Evolutionary conservation across 805 yeast species (phyloP).

Genomic region (Metschnikowia lachancei): DNA sequence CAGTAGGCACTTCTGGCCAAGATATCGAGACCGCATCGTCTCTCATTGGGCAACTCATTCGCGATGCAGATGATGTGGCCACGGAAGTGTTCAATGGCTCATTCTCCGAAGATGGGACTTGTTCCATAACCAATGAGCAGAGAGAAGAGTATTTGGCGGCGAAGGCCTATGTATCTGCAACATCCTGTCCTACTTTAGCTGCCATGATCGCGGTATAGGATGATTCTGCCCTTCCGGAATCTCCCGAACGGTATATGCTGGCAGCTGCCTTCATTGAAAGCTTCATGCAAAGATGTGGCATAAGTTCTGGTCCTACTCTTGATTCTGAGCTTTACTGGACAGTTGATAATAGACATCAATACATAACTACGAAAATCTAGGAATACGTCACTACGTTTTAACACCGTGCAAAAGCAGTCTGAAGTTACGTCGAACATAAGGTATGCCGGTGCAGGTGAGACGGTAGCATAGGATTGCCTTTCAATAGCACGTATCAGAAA

Average conservation of each 20-base stretch:
- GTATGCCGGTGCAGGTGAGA: too few relatives aligned
- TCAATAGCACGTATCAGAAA: too few relatives aligned
- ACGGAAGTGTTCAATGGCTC: conserved; percentile 20
- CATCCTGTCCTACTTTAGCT: conserved; percentile 17
- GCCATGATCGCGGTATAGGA: conserved; percentile 36
- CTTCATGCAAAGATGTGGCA: conserved; percentile 37
- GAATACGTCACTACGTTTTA: too few relatives aligned
- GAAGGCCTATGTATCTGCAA: conserved; percentile 21
- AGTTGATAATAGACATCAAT: too few relatives aligned
- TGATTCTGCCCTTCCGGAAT: conserved; percentile 22
- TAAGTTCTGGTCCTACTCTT: conserved; percentile 11
- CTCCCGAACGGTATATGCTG: conserved; percentile 38
- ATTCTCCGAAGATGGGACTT: neutral
- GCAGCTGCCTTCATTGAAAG: conserved; percentile 46
- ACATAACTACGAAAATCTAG: too few relatives aligned
- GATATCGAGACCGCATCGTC: conserved; percentile 8
- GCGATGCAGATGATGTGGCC: conserved; percentile 21
- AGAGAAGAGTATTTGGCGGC: conserved; percentile 32
- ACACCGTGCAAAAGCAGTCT: too few relatives aligned
- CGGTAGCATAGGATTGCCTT: too few relatives aligned
- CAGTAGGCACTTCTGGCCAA: conserved; percentile 1
- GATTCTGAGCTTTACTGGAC: conserved; percentile 35
- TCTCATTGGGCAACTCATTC: conserved; percentile 23
- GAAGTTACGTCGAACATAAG: too few relatives aligned
- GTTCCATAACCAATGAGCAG: conserved; percentile 24